Conservation (phyloP, 495 filamentous ascomycete species). For the Articulospora tetracladia region DNA sequence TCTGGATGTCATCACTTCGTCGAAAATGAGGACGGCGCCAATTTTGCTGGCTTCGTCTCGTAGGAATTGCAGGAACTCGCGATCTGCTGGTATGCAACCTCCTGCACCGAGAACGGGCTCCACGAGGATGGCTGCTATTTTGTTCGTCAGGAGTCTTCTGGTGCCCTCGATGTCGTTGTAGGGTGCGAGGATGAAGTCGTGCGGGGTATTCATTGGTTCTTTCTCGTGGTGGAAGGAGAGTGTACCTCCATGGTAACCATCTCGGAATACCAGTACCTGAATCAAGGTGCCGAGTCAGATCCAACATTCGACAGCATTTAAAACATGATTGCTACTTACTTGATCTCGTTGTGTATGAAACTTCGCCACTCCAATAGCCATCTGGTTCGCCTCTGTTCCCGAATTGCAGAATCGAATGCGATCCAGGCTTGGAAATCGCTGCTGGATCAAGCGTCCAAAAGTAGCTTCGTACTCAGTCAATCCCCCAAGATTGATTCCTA, state of each 20-base stretch:
- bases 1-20: slow-evolving; percentile 63
- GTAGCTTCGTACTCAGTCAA: slow-evolving; percentile 22
- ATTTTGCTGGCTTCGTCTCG: slow-evolving; percentile 29
- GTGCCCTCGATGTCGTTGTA: slow-evolving; percentile 46
- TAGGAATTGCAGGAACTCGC: slow-evolving; percentile 38
- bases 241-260: slow-evolving; percentile 49
- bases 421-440: slow-evolving; percentile 23
- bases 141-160: slow-evolving; percentile 28
- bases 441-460: slow-evolving; percentile 23
- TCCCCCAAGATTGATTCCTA: slow-evolving; percentile 24
- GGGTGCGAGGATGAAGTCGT: slow-evolving; percentile 42
- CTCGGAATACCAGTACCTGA: slow-evolving; percentile 30
- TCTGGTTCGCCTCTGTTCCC: slow-evolving; percentile 33
- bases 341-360: background rate
- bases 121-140: slow-evolving; percentile 51
- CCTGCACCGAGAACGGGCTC: slow-evolving; percentile 56
- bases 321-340: background rate
- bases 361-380: slow-evolving; percentile 24
- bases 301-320: background rate
- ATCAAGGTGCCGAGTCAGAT: background rate
- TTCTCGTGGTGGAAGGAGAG: slow-evolving; percentile 32
- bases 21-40: slow-evolving; percentile 51
- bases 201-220: slow-evolving; percentile 23
- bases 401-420: slow-evolving; percentile 32
- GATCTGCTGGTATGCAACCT: slow-evolving; percentile 40